Conservation (phyloP, 805 yeast species). For the Ogataea dorogensis region DNA sequence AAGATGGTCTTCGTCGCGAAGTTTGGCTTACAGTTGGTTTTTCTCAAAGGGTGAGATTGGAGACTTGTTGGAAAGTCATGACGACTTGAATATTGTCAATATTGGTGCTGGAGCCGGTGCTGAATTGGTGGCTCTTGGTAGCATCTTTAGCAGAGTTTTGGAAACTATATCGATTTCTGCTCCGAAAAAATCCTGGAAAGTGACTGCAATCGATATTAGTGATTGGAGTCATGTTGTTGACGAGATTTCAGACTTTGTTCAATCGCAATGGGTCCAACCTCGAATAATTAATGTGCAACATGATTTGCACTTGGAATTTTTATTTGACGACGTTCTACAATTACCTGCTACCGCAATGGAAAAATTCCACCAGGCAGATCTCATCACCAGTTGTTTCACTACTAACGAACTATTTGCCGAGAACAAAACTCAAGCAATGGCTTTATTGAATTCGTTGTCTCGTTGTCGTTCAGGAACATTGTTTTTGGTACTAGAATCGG, state of each 20-base stretch:
- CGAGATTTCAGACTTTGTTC: conserved; percentile 43
- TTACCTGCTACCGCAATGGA: conserved; percentile 20
- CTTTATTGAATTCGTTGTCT: conserved; percentile 49
- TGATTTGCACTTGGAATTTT: conserved; percentile 34
- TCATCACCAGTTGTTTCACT: conserved; percentile 77
- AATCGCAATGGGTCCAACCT: conserved; percentile 52
- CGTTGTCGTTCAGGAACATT: conserved; percentile 56
- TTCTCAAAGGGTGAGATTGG: conserved; percentile 50
- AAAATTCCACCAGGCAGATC: conserved; percentile 34
- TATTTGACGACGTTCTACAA: conserved; percentile 37
- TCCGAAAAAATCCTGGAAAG: conserved; percentile 16
- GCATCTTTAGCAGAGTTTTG: conserved; percentile 46
- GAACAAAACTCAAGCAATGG: conserved; percentile 58
- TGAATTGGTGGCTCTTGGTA: conserved; percentile 64
- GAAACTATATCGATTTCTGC: conserved; percentile 14
- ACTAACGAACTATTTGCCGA: conserved; percentile 83
- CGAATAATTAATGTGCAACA: conserved; percentile 22
- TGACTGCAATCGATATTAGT: conserved; percentile 72
- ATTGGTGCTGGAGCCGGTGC: conserved; percentile 93
- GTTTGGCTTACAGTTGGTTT: conserved; percentile 69
- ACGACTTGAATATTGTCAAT: conserved; percentile 42
- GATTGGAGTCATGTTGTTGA: conserved; percentile 64
- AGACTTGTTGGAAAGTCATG: conserved; percentile 35
- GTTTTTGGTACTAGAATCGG: conserved; percentile 76
- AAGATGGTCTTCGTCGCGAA: conserved; percentile 85